Evolutionary conservation across 768 basidiomycete species (phyloP), one percentile per base, ranked within the genome.

Genomic region (Boletus subcaerulescens): DNA sequence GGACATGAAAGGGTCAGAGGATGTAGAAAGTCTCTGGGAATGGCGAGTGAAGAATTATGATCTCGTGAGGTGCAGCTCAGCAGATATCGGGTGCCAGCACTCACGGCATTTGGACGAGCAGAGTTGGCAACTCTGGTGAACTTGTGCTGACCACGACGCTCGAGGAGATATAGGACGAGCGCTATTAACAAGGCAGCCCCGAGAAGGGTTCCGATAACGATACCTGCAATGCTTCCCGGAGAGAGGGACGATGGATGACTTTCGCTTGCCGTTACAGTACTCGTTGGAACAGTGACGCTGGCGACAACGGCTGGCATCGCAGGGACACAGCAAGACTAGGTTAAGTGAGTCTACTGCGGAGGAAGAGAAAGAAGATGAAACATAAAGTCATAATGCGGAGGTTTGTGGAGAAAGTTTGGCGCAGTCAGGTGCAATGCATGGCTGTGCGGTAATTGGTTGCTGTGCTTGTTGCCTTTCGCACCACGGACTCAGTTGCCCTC

Each of bases 1-100:
- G n/a, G 55, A 35, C 4, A 67, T 59, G 36, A 70, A 60, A 13
- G 70, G 64, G 15, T 72, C 64, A 9, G 49, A 47, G 0, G 63
- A 67, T 14, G 58, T 24, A 11, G 68, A 69, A 32, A 46, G 54
- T 7, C 44, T 59, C 33, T 59, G 53, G 0, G 52, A 45, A 33
- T 58, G 67, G 45, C 18, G 45, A 18, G 35, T 4, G 36, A 52
- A 40, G 17, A 15, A 14, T 2, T 17, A 49, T 15, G 48, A 13
- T 29, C 17, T 36, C 11, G 20, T 3, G 45, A 43, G n/a, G 40
- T 35, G 20, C 15, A 17, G 12, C 44, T 55, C 11, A 55, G 52
- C 31, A 40, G 20, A 26, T 49, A 20, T 18, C 20, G 26, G n/a
- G 35, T 9, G 42, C 33, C 40, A 24, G 44, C 33, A 11, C 41